A percentile compares a stretch with the other conserved stretches of the same genome.
Conservation (phyloP, 2,329 filamentous ascomycete genomes). For the Xylariales sp. region DNA sequence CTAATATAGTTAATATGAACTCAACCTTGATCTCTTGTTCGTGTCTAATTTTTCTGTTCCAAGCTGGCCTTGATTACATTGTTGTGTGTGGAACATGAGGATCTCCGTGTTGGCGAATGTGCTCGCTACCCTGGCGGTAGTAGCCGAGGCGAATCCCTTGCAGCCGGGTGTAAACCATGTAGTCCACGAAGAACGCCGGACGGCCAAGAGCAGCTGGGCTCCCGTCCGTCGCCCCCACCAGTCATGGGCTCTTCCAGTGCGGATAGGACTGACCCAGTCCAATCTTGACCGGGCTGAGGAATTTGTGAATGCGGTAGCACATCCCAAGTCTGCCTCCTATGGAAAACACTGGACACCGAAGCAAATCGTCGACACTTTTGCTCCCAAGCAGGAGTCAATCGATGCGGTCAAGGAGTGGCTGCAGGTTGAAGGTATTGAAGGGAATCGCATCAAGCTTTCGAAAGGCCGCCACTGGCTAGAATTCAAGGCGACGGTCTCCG, state of each 20-base stretch:
- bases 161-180: slow-evolving; percentile 15
- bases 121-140: slow-evolving; percentile 25
- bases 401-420: slow-evolving; percentile 50
- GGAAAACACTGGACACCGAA: slow-evolving; percentile 42
- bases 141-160: slow-evolving; percentile 16
- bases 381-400: slow-evolving; percentile 38
- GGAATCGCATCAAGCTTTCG: slow-evolving; percentile 42
- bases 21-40: background rate
- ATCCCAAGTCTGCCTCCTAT: slow-evolving; percentile 39
- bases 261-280: slow-evolving; percentile 39
- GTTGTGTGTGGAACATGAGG: slow-evolving; percentile 13
- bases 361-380: slow-evolving; percentile 38
- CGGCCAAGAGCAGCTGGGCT: slow-evolving; percentile 16
- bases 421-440: slow-evolving; percentile 43
- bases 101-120: slow-evolving; percentile 14
- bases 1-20: too few species aligned
- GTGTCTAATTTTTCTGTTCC: background rate
- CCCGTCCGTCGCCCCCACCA: slow-evolving; percentile 16
- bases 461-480: slow-evolving; percentile 48
- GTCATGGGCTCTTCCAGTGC: slow-evolving; percentile 25
- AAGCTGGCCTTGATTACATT: slow-evolving; percentile 1
- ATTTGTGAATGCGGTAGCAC: slow-evolving; percentile 35
- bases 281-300: slow-evolving; percentile 42
- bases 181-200: slow-evolving; percentile 26
- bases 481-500: slow-evolving; percentile 49